phyloP scores from a whole-genome alignment of 2,329 filamentous ascomycete species.

The Calonectria honghensis region DNA sequence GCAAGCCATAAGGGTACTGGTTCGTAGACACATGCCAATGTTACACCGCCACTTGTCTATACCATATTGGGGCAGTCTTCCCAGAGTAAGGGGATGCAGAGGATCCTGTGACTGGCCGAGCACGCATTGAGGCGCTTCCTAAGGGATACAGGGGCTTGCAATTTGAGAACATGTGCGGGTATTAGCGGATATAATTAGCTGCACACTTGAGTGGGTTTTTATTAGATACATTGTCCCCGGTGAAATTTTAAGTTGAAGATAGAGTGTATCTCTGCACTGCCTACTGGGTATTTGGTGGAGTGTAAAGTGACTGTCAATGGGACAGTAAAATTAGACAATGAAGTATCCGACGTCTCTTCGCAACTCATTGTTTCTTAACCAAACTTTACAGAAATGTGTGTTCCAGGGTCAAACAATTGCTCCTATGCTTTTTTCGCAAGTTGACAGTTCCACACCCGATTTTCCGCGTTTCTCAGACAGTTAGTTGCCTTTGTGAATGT shows the following conservation, averaged over 20 bases:
- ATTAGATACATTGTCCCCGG: background rate
- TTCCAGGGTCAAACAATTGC: background rate
- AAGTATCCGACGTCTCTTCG: too few species aligned
- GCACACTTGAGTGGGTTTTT: background rate
- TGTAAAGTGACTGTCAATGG: background rate
- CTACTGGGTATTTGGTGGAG: background rate
- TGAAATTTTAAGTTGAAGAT: background rate
- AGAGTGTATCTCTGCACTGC: background rate
- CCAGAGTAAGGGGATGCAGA: background rate
- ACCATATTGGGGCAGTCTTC: background rate
- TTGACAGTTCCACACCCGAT: background rate
- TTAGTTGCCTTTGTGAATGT: background rate
- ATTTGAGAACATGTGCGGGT: background rate
- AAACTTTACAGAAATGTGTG: background rate
- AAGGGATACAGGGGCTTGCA: background rate
- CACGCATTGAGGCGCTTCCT: background rate
- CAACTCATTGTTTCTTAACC: background rate
- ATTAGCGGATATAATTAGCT: background rate
- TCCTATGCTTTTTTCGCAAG: background rate
- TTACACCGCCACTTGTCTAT: background rate
- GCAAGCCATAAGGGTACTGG: background rate
- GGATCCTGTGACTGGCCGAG: background rate
- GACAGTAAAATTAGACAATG: background rate
- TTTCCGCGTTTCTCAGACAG: background rate
- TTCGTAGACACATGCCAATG: background rate